Evolutionary conservation across 371 early-diverging fungal genomes (phyloP).

Genomic region (Mortierella polycephala): DNA sequence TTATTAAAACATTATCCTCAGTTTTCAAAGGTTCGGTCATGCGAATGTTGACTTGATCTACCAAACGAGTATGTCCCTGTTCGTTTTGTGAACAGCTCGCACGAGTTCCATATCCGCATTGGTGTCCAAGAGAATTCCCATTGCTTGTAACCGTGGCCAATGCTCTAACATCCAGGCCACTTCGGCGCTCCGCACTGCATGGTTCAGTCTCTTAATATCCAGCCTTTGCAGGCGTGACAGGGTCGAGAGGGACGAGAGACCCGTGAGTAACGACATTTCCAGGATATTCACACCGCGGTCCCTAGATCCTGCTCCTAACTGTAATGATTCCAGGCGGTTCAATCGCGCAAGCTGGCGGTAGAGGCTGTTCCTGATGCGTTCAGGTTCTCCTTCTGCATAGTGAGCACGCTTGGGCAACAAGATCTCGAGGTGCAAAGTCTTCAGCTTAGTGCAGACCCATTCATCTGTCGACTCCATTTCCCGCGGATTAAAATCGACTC

Average conservation of each 20-base stretch:
- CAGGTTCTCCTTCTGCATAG: slow-evolving; percentile 25
- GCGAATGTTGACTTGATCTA: slow-evolving; percentile 1
- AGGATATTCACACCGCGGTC: slow-evolving; percentile 36
- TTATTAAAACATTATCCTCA: background rate
- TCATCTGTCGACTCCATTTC: slow-evolving; percentile 33
- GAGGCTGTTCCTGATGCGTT: slow-evolving; percentile 15
- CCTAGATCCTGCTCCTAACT: slow-evolving; percentile 30
- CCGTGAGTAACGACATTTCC: slow-evolving; percentile 39
- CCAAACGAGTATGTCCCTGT: slow-evolving; percentile 20
- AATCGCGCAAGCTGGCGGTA: slow-evolving; percentile 27
- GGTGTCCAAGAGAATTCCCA: slow-evolving; percentile 28
- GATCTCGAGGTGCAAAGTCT: slow-evolving; percentile 25
- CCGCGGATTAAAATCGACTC: slow-evolving; percentile 39
- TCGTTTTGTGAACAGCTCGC: background rate
- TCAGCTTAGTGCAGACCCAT: slow-evolving; percentile 22
- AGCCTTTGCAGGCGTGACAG: slow-evolving; percentile 13
- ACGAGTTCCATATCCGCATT: slow-evolving; percentile 25
- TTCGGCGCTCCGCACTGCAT: slow-evolving; percentile 25
- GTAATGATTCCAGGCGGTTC: slow-evolving; percentile 6
- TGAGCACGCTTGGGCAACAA: slow-evolving; percentile 27
- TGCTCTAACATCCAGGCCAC: slow-evolving; percentile 24
- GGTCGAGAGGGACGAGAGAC: slow-evolving; percentile 10
- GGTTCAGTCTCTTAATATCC: slow-evolving; percentile 32
- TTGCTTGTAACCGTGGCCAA: slow-evolving; percentile 20
- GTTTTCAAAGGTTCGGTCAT: background rate